These are phyloP conservation scores for Cicer cuneatum DNA, from an alignment of 306 rosid genomes.

Conservation along the genomic window DNA sequence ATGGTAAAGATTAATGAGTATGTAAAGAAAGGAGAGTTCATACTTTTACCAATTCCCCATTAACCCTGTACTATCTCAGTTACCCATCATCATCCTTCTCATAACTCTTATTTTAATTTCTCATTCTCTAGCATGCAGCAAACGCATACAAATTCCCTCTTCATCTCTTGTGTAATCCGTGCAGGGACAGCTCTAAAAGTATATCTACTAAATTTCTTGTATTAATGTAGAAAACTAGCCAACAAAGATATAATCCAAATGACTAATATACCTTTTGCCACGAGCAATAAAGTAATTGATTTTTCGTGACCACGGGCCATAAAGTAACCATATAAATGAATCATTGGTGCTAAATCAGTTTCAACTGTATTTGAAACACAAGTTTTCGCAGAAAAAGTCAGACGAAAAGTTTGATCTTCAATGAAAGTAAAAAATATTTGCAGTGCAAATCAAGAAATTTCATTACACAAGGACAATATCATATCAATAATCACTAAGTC, in stretches of 20 bases:
- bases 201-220: slow-evolving; percentile 1
- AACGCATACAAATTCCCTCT: slow-evolving; percentile 9
- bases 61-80: not conserved
- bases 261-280: not conserved
- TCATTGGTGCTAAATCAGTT: not conserved
- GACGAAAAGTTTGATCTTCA: slow-evolving; percentile 3
- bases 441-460: not conserved
- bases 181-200: not conserved
- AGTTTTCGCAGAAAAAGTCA: not conserved
- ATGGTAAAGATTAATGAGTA: not conserved
- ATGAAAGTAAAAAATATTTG: not conserved
- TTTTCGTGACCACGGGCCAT: not conserved
- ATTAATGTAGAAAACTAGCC: not conserved
- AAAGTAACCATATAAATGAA: not conserved
- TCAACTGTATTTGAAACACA: not conserved
- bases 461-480: not conserved
- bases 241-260: slow-evolving; percentile 4
- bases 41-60: not conserved
- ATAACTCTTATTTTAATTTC: not conserved
- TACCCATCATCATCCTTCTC: not conserved
- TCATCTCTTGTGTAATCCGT: slow-evolving; percentile 4
- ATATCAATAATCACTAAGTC: not conserved
- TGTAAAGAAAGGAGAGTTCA: slow-evolving; percentile 5
- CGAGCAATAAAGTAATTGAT: not conserved
- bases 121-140: not conserved